Percentiles rank a stretch among this genome's conserved stretches.
These are phyloP conservation scores for Mesembryanthemum crystallinum DNA, from an alignment of 148 eudicot genomes.

Conservation along the genomic window DNA sequence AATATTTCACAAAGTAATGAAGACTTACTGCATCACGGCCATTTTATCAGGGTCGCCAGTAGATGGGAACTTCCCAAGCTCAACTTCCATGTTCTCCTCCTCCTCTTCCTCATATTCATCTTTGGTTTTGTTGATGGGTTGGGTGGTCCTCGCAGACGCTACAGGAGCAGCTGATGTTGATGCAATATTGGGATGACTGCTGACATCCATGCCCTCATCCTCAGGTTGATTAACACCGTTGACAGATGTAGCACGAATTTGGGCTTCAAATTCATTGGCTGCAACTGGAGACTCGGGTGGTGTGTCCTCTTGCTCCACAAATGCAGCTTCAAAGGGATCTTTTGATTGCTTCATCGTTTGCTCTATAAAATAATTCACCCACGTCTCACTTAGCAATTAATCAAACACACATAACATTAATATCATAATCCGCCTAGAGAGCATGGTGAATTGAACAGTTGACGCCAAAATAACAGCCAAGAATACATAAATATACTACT, in stretches of 20 bases:
- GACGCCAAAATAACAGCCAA: not conserved
- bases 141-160: conserved; percentile 25
- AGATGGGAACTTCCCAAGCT: conserved; percentile 57
- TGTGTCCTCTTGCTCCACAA: conserved; percentile 71
- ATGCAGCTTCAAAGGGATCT: conserved; percentile 92
- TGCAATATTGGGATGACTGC: conserved; percentile 23
- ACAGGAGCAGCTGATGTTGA: conserved; percentile 37
- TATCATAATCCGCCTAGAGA: not conserved
- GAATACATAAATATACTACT: conserved; percentile 35
- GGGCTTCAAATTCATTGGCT: conserved; percentile 46
- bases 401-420: not conserved
- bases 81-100: conserved; percentile 85
- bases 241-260: conserved; percentile 31
- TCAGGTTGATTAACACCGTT: conserved; percentile 33
- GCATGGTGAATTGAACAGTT: not conserved
- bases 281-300: conserved; percentile 70
- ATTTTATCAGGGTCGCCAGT: conserved; percentile 73
- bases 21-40: conserved; percentile 90
- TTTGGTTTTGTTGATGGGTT: conserved; percentile 41
- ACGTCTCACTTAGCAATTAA: not conserved
- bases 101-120: conserved; percentile 85
- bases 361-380: not conserved
- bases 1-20: not conserved
- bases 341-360: conserved; percentile 59
- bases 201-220: conserved; percentile 31